phyloP scores from a whole-genome alignment of 2,329 filamentous ascomycete species.

The Penicillium sp. region DNA sequence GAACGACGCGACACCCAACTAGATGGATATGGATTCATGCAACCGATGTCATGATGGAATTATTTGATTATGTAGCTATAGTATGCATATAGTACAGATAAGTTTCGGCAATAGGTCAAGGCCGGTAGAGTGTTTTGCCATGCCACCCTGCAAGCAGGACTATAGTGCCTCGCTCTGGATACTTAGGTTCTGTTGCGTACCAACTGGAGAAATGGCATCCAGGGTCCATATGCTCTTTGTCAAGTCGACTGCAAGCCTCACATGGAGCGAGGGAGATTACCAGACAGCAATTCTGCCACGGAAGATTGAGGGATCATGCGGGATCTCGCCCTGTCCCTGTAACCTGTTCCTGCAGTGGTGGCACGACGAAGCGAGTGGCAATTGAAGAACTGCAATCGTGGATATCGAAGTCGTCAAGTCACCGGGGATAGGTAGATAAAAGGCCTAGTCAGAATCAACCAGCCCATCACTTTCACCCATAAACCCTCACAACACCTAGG shows the following conservation, averaged over 20 bases:
- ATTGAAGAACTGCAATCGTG: background rate
- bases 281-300: background rate
- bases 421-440: background rate
- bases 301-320: background rate
- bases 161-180: background rate
- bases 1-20: too few species aligned
- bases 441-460: background rate
- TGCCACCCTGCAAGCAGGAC: background rate
- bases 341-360: too few species aligned
- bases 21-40: background rate
- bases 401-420: background rate
- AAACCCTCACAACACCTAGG: conserved; percentile 7
- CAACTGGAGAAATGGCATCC: background rate
- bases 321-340: too few species aligned
- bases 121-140: background rate
- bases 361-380: background rate
- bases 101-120: background rate
- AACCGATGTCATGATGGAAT: conserved; percentile 1
- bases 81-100: background rate
- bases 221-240: background rate
- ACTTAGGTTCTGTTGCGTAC: background rate
- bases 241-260: background rate
- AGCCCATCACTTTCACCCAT: background rate
- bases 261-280: background rate
- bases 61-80: background rate